Percentiles rank a stretch among this genome's conserved stretches.
These are phyloP conservation scores for Scheffersomyces amazonensis DNA, from an alignment of 805 yeast genomes.

Conservation along the genomic window DNA sequence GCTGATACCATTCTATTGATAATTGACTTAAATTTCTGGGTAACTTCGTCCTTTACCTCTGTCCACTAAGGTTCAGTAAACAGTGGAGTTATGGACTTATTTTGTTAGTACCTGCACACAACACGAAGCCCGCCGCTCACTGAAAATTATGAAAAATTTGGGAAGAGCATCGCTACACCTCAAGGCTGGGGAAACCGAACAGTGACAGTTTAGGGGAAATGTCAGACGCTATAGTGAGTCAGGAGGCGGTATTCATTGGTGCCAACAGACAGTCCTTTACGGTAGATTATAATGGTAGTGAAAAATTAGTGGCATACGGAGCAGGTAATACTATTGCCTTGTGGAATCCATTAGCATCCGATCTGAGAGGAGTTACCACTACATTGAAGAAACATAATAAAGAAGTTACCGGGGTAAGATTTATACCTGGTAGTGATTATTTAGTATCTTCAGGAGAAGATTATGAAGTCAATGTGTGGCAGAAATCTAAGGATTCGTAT, in stretches of 20 bases:
- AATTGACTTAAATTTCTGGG: no score
- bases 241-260: constrained; percentile 66
- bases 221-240: constrained; percentile 6
- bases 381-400: constrained; percentile 62
- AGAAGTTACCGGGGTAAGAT: constrained; percentile 64
- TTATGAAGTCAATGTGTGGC: constrained; percentile 60
- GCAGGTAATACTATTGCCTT: constrained; percentile 65
- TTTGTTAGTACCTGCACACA: no score
- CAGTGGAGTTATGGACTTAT: no score
- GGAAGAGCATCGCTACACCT: constrained; percentile 1
- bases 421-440: constrained; percentile 39
- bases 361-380: constrained; percentile 43
- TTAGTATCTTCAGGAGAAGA: constrained; percentile 72
- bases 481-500: constrained; percentile 21
- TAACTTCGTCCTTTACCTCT: no score
- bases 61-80: no score
- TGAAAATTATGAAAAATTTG: background rate
- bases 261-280: constrained; percentile 66
- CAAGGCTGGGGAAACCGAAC: background rate
- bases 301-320: constrained; percentile 61
- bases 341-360: constrained; percentile 54
- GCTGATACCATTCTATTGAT: constrained; percentile 29
- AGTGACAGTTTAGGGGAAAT: no score
- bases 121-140: background rate
- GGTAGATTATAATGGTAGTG: constrained; percentile 45